phyloP scores from a whole-genome alignment of 495 filamentous ascomycete species.

The Xylaria intraflava region DNA sequence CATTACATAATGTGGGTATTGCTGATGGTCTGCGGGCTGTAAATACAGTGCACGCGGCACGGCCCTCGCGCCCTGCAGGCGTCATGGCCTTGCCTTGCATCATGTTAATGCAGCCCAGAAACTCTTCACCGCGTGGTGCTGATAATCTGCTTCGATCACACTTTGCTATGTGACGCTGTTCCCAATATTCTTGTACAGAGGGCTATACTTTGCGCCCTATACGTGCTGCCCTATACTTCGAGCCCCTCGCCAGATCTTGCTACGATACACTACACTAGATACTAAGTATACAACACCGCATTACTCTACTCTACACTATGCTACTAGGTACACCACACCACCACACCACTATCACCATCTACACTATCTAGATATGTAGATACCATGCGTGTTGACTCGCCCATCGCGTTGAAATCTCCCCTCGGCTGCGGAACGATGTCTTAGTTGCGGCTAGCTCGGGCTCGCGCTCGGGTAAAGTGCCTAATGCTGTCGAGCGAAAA shows the following conservation, averaged over 20 bases:
- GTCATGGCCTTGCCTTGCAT: conserved; percentile 6
- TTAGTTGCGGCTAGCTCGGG: too few species aligned
- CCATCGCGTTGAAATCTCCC: too few species aligned
- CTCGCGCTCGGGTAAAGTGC: too few species aligned
- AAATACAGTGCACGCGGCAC: not conserved
- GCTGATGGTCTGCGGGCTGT: not conserved
- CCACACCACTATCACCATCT: too few species aligned
- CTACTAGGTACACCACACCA: too few species aligned
- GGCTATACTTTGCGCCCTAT: conserved; percentile 12
- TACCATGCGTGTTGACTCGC: too few species aligned
- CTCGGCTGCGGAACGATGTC: too few species aligned
- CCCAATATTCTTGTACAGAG: not conserved
- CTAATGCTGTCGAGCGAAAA: too few species aligned
- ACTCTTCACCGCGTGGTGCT: conserved; percentile 8
- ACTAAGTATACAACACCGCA: too few species aligned
- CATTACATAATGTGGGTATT: too few species aligned
- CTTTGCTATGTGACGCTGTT: not conserved
- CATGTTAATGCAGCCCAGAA: conserved; percentile 12
- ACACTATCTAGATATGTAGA: too few species aligned
- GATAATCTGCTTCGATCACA: not conserved
- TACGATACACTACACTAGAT: not conserved
- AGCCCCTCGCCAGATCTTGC: conserved; percentile 2
- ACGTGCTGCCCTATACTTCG: conserved; percentile 8
- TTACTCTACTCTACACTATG: too few species aligned
- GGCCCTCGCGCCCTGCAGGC: conserved; percentile 6